phyloP scores from a whole-genome alignment of 805 yeast species.

The Blastobotrys robertii region DNA sequence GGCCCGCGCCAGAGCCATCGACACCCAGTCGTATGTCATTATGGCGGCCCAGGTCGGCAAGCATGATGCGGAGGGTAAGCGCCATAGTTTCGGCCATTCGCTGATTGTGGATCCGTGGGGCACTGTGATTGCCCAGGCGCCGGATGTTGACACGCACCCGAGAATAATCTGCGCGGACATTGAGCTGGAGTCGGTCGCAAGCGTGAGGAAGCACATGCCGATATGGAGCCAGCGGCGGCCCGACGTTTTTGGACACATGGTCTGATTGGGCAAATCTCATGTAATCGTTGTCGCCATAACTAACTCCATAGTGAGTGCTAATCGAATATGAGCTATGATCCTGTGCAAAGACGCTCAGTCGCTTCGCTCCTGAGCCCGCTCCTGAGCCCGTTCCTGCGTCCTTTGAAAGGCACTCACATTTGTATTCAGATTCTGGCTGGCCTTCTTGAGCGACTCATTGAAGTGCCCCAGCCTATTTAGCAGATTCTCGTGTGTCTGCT shows the following conservation, averaged over 20 bases:
- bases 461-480: slow-evolving; percentile 4
- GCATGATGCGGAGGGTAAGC: slow-evolving; percentile 46
- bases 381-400: too few species aligned
- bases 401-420: background rate
- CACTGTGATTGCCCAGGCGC: slow-evolving; percentile 48
- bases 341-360: background rate
- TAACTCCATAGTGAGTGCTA: too few species aligned
- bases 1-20: slow-evolving; percentile 79
- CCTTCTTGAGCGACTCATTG: slow-evolving; percentile 2
- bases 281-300: background rate
- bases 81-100: slow-evolving; percentile 82
- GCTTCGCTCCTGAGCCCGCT: background rate
- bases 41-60: slow-evolving; percentile 84
- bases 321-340: too few species aligned
- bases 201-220: slow-evolving; percentile 64
- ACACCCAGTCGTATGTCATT: slow-evolving; percentile 75
- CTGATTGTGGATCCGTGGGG: slow-evolving; percentile 94
- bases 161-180: slow-evolving; percentile 57
- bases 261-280: background rate
- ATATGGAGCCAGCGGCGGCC: slow-evolving; percentile 62
- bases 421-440: slow-evolving; percentile 3
- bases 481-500: slow-evolving; percentile 5
- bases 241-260: slow-evolving; percentile 39
- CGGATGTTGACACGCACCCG: slow-evolving; percentile 35
- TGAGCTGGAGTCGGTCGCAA: slow-evolving; percentile 40